A percentile compares a stretch with the other conserved stretches of the same genome.
Evolutionary conservation across 805 yeast genomes (phyloP).

Genomic region (Kluyveromyces dobzhanskii): DNA sequence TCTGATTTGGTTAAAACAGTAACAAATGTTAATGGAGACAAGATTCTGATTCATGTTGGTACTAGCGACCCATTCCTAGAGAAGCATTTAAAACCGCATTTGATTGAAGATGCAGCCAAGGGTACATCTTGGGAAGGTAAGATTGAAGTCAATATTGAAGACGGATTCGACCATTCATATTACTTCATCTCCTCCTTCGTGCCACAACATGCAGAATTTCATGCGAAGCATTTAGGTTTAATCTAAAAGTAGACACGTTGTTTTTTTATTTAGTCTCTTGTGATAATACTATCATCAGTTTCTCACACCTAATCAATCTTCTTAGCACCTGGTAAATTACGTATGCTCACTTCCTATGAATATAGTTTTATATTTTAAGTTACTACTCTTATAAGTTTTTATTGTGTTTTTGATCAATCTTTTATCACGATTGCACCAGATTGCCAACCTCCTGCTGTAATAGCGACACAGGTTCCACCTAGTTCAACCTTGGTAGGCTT

Average conservation of each 20-base stretch:
- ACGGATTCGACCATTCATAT: slow-evolving; percentile 88
- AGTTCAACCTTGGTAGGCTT: slow-evolving; percentile 37
- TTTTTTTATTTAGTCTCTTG: too few species aligned
- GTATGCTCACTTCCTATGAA: too few species aligned
- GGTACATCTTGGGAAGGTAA: slow-evolving; percentile 51
- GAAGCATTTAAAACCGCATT: slow-evolving; percentile 68
- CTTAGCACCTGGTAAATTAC: too few species aligned
- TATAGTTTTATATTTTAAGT: too few species aligned
- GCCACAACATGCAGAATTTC: slow-evolving; percentile 77
- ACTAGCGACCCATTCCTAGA: slow-evolving; percentile 63
- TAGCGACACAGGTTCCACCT: slow-evolving; percentile 44
- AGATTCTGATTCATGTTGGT: slow-evolving; percentile 81
- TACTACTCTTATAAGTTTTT: too few species aligned
- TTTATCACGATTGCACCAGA: slow-evolving; percentile 49
- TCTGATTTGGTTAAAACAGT: slow-evolving; percentile 49
- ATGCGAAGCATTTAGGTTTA: slow-evolving; percentile 54
- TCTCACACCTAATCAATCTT: too few species aligned
- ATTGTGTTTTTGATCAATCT: slow-evolving; percentile 1
- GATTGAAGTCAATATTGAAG: slow-evolving; percentile 53
- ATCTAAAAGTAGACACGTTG: slow-evolving; percentile 6
- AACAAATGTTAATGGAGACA: slow-evolving; percentile 41
- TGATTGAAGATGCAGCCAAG: slow-evolving; percentile 49
- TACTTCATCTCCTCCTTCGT: slow-evolving; percentile 76
- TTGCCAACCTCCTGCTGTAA: slow-evolving; percentile 79
- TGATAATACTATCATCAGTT: too few species aligned